phyloP scores from a whole-genome alignment of 176 grass and related monocot genomes.

The Secale cereale region DNA sequence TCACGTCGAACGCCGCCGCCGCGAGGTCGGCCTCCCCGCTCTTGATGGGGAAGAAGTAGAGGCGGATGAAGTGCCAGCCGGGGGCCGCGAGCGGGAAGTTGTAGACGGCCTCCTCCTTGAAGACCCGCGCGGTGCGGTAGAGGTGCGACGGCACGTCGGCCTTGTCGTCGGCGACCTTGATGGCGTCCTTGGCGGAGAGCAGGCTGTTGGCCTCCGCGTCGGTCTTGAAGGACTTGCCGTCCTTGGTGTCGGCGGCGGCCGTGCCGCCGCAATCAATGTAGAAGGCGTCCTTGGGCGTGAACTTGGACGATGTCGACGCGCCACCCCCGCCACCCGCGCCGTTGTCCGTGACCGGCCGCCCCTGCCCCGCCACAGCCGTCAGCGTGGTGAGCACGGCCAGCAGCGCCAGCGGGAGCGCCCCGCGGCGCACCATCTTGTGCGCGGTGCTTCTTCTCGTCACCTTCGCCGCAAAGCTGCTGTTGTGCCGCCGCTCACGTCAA shows the following conservation, averaged over 20 bases:
- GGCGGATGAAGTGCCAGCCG: conserved; percentile 75
- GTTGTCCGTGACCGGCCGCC: conserved; percentile 18
- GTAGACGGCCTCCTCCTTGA: conserved; percentile 65
- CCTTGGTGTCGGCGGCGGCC: conserved; percentile 4
- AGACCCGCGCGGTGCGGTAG: conserved; percentile 65
- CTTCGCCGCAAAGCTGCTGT: not conserved
- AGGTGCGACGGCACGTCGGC: conserved; percentile 43
- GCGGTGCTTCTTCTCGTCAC: not conserved
- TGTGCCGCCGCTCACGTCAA: not conserved
- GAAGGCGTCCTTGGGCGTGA: conserved; percentile 70
- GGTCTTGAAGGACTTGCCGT: conserved; percentile 67
- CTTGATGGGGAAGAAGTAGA: conserved; percentile 76
- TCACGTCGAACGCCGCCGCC: conserved; percentile 51
- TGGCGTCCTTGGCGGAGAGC: conserved; percentile 59
- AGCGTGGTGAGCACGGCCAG: not conserved
- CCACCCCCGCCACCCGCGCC: not conserved
- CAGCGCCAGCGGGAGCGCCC: conserved; percentile 36
- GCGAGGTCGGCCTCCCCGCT: conserved; percentile 56
- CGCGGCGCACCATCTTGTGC: conserved; percentile 11
- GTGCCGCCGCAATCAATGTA: conserved; percentile 72
- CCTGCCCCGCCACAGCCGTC: conserved; percentile 24
- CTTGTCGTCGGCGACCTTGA: conserved; percentile 42
- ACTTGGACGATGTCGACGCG: conserved; percentile 30
- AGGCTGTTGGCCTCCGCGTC: conserved; percentile 56
- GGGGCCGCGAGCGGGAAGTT: conserved; percentile 65